Evolutionary conservation across 768 basidiomycete genomes (phyloP).

Genomic region (Sarcomyxa edulis): DNA sequence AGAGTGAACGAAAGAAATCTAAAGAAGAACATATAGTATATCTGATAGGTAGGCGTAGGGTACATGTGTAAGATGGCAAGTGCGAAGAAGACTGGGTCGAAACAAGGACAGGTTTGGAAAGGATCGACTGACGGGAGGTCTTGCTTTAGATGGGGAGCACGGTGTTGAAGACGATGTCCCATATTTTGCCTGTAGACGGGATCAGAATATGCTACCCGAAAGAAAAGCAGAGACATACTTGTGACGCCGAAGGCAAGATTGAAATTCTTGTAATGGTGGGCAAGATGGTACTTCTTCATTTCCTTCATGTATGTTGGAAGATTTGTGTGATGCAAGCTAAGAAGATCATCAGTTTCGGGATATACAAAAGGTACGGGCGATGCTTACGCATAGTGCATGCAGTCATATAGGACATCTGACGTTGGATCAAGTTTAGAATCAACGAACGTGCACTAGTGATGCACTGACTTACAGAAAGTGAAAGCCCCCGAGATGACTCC

Average conservation of each 20-base stretch:
- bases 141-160: conserved; percentile 62
- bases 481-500: conserved; percentile 86
- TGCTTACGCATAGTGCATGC: conserved; percentile 87
- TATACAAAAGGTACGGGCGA: conserved; percentile 2
- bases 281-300: conserved; percentile 97
- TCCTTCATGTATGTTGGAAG: conserved; percentile 83
- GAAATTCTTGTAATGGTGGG: conserved; percentile 98
- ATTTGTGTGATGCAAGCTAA: conserved; percentile 77
- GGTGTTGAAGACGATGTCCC: conserved; percentile 92
- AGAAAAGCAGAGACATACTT: conserved; percentile 40
- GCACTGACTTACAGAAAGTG: conserved; percentile 55
- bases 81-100: no score
- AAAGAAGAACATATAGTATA: no score
- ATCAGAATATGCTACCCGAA: conserved; percentile 1
- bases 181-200: conserved; percentile 65
- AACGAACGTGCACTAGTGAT: conserved; percentile 1
- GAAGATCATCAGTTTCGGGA: conserved; percentile 9
- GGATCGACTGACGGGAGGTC: no score
- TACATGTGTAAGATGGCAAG: no score
- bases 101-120: no score
- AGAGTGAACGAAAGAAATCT: no score
- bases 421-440: conserved; percentile 7
- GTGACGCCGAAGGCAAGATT: conserved; percentile 97
- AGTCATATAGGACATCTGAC: conserved; percentile 79
- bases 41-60: no score